A percentile compares a stretch with the other conserved stretches of the same genome.
Evolutionary conservation across 371 early-diverging fungal genomes (phyloP).

Genomic region (Blakeslea trispora): DNA sequence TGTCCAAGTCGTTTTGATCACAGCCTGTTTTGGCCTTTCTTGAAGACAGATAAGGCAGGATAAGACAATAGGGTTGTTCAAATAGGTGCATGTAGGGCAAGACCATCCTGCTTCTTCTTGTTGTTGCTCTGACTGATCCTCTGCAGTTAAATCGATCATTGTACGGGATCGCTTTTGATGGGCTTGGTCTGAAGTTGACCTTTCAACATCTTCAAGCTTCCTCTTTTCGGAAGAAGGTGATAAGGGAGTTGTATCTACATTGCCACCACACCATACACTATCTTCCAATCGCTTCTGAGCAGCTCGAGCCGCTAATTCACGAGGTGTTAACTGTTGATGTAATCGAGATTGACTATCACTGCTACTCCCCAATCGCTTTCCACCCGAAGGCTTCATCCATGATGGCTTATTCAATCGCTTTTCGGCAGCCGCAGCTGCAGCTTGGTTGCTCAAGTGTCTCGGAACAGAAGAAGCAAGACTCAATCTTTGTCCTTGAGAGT

Average conservation of each 20-base stretch:
- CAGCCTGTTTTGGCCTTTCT: slow-evolving; percentile 9
- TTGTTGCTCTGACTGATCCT: slow-evolving; percentile 2
- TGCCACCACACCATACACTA: slow-evolving; percentile 61
- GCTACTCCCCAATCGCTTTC: slow-evolving; percentile 39
- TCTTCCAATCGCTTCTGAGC: slow-evolving; percentile 59
- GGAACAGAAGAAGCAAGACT: slow-evolving; percentile 32
- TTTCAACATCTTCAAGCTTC: not conserved
- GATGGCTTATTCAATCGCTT: slow-evolving; percentile 36
- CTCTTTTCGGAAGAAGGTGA: slow-evolving; percentile 8
- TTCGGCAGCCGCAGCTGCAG: slow-evolving; percentile 54
- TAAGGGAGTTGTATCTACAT: not conserved
- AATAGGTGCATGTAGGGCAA: slow-evolving; percentile 39
- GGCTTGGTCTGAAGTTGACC: too few relatives aligned
- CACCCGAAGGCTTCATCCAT: slow-evolving; percentile 56
- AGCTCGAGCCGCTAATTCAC: slow-evolving; percentile 52
- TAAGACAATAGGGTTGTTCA: slow-evolving; percentile 26
- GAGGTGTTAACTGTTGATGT: slow-evolving; percentile 23
- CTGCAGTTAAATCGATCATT: slow-evolving; percentile 3
- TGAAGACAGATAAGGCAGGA: slow-evolving; percentile 35
- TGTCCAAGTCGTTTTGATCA: slow-evolving; percentile 13
- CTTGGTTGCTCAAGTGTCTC: slow-evolving; percentile 18
- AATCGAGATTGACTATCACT: slow-evolving; percentile 19
- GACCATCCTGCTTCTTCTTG: slow-evolving; percentile 20
- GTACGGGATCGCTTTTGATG: not conserved
- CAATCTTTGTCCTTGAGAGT: slow-evolving; percentile 35